phyloP scores from a whole-genome alignment of 495 filamentous ascomycete genomes.

The Saxophila tyrrhenica region DNA sequence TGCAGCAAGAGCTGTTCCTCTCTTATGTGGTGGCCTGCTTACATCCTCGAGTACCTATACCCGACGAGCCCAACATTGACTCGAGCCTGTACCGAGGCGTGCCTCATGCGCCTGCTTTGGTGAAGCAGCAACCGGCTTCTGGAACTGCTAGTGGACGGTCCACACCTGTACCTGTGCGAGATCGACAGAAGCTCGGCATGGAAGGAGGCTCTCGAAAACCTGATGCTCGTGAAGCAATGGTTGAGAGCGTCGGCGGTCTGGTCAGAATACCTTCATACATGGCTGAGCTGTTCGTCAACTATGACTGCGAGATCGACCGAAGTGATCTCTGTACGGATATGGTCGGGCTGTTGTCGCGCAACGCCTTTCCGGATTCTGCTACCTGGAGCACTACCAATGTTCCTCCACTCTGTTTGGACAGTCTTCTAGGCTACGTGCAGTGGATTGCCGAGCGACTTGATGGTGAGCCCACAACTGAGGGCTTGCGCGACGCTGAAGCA shows the following conservation, averaged over 20 bases:
- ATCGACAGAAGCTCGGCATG: constrained; percentile 83
- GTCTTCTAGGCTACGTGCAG: constrained; percentile 80
- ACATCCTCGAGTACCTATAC: constrained; percentile 85
- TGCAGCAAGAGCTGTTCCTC: constrained; percentile 94
- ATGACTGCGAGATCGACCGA: constrained; percentile 90
- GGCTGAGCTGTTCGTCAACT: constrained; percentile 93
- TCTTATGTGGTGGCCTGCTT: constrained; percentile 91
- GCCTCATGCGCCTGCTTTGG: constrained; percentile 75
- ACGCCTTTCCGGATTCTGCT: constrained; percentile 92
- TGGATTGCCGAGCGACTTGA: constrained; percentile 81
- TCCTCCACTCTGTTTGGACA: constrained; percentile 85
- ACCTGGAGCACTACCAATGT: constrained; percentile 99
- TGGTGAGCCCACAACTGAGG: constrained; percentile 50
- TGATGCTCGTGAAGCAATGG: constrained; percentile 95
- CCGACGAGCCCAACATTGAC: constrained; percentile 78
- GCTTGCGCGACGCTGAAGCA: constrained; percentile 51
- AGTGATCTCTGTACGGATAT: constrained; percentile 91
- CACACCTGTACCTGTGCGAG: constrained; percentile 87
- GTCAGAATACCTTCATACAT: constrained; percentile 87
- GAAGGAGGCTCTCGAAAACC: constrained; percentile 87
- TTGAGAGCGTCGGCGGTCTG: constrained; percentile 86
- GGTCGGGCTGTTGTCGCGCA: constrained; percentile 81
- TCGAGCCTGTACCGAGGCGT: constrained; percentile 88
- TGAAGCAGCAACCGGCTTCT: constrained; percentile 58
- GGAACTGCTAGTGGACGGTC: constrained; percentile 66